Conservation (phyloP, 495 filamentous ascomycete genomes). For the Neurospora intermedia region DNA sequence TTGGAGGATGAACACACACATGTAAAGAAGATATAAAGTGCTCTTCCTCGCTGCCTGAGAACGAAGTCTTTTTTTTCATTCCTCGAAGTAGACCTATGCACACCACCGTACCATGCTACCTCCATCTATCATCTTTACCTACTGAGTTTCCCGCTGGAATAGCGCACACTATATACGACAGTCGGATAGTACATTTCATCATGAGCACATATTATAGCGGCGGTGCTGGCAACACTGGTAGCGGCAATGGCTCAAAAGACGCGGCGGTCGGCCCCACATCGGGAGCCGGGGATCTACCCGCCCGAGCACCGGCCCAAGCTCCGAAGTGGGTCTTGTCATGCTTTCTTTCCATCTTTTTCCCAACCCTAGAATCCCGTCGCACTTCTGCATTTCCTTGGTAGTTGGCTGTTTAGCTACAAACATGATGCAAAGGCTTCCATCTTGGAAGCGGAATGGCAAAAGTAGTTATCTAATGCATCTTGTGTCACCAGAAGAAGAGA, state of each 20-base stretch:
- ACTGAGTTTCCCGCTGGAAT: background rate
- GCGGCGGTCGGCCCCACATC: background rate
- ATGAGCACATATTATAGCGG: background rate
- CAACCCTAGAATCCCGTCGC: background rate
- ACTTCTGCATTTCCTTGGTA: background rate
- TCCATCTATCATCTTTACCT: background rate
- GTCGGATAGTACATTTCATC: no score
- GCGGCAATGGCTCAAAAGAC: background rate
- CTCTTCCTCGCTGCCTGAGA: background rate
- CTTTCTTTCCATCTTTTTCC: background rate
- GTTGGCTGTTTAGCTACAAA: background rate
- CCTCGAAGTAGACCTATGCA: background rate
- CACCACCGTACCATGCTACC: background rate
- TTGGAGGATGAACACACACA: background rate
- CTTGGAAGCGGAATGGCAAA: background rate
- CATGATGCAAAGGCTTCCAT: background rate
- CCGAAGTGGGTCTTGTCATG: background rate
- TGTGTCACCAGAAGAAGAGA: background rate
- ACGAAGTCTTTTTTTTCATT: background rate
- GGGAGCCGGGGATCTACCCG: background rate
- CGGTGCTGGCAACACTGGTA: background rate
- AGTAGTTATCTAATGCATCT: background rate
- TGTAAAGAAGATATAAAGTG: background rate
- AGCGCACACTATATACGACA: background rate
- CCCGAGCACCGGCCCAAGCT: background rate